Percentiles rank a stretch among this genome's conserved stretches.
Evolutionary conservation across 345 rosid species (phyloP).

Genomic region (Odontarrhena argentea): DNA sequence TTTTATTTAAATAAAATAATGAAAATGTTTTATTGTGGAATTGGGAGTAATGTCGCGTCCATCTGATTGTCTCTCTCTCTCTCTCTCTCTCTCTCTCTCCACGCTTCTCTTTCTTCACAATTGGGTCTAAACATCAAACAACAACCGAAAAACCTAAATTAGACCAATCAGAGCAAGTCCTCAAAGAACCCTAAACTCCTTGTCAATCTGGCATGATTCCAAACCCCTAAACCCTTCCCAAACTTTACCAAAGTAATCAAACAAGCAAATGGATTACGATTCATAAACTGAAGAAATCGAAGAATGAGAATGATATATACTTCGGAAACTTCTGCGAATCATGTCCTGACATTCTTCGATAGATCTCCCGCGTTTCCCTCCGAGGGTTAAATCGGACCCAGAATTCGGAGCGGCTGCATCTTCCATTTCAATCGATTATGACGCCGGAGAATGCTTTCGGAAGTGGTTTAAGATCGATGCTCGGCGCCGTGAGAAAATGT

Average conservation of each 20-base stretch:
- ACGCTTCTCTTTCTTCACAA: no score
- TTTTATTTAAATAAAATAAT: constrained; percentile 40
- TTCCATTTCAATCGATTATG: constrained; percentile 21
- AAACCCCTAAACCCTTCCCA: constrained; percentile 32
- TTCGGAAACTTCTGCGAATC: constrained; percentile 44
- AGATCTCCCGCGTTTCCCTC: constrained; percentile 32
- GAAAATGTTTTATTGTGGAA: constrained; percentile 31
- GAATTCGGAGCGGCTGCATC: constrained; percentile 36
- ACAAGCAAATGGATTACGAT: constrained; percentile 4
- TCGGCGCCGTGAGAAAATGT: constrained; percentile 1
- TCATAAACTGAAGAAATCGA: not conserved
- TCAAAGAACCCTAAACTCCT: not conserved
- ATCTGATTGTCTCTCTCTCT: no score
- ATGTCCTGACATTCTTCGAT: constrained; percentile 41
- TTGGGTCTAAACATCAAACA: constrained; percentile 58
- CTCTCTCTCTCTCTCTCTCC: no score
- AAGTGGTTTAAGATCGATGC: constrained; percentile 28
- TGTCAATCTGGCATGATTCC: not conserved
- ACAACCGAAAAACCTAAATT: not conserved
- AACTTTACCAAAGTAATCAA: not conserved
- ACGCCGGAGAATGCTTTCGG: constrained; percentile 6
- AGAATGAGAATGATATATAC: constrained; percentile 22
- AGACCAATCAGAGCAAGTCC: constrained; percentile 18
- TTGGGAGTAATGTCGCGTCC: constrained; percentile 42
- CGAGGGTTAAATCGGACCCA: constrained; percentile 23